A percentile compares a stretch with the other conserved stretches of the same genome.
These are phyloP conservation scores for Debaryomyces prosopidis DNA, from an alignment of 805 yeast species.

Conservation along the genomic window DNA sequence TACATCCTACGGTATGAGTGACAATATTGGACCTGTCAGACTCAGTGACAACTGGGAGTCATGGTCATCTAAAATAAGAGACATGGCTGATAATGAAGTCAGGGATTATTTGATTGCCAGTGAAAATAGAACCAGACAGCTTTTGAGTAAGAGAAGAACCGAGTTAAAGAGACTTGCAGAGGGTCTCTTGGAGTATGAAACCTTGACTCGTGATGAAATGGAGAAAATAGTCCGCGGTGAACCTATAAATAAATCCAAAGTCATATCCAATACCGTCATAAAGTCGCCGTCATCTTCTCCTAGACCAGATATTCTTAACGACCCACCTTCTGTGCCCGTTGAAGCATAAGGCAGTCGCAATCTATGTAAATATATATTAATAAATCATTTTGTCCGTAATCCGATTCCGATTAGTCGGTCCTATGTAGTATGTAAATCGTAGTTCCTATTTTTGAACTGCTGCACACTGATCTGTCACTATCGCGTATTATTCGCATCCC, in stretches of 20 bases:
- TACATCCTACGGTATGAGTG: constrained; percentile 94
- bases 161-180: constrained; percentile 89
- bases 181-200: constrained; percentile 93
- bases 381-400: too few relatives aligned
- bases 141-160: constrained; percentile 58
- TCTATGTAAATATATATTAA: too few relatives aligned
- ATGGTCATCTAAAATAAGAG: constrained; percentile 89
- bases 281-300: constrained; percentile 15
- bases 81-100: constrained; percentile 91
- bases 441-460: too few relatives aligned
- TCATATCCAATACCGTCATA: constrained; percentile 70
- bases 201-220: constrained; percentile 88
- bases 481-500: too few relatives aligned
- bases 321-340: constrained; percentile 15
- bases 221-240: constrained; percentile 84
- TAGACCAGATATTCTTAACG: constrained; percentile 10
- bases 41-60: constrained; percentile 89
- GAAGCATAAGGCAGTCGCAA: constrained; percentile 6
- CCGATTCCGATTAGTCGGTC: too few relatives aligned
- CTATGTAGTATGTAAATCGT: too few relatives aligned
- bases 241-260: constrained; percentile 64
- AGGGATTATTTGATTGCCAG: constrained; percentile 70
- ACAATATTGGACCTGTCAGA: constrained; percentile 87
- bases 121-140: constrained; percentile 73
- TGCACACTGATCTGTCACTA: too few relatives aligned